phyloP scores from a whole-genome alignment of 108 stramenopile genomes.

The Skeletonema costatum region DNA sequence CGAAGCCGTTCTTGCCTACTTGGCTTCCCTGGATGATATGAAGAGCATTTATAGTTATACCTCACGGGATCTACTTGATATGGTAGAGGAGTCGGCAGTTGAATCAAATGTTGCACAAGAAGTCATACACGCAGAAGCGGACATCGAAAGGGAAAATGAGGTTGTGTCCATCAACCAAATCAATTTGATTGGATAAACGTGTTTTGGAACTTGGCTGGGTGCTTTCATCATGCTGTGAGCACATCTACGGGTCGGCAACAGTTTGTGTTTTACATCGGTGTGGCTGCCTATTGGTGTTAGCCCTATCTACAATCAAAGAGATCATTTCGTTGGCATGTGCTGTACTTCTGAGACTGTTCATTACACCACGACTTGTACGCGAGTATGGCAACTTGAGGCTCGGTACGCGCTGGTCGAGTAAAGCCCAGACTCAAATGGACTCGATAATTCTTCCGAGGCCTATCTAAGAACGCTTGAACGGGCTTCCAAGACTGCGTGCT shows the following conservation, averaged over 20 bases:
- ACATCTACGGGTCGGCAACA: slow-evolving; percentile 42
- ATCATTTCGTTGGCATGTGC: slow-evolving; percentile 29
- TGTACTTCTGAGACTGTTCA: slow-evolving; percentile 35
- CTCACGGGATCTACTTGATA: slow-evolving; percentile 32
- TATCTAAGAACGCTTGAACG: slow-evolving; percentile 32
- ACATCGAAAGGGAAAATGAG: slow-evolving; percentile 55
- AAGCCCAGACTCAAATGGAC: not conserved
- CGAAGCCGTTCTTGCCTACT: slow-evolving; percentile 22
- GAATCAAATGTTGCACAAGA: slow-evolving; percentile 41
- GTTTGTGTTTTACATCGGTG: slow-evolving; percentile 40
- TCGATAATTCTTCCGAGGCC: slow-evolving; percentile 32
- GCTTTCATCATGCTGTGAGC: slow-evolving; percentile 35
- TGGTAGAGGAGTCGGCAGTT: slow-evolving; percentile 33
- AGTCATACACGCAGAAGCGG: slow-evolving; percentile 48
- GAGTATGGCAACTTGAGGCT: slow-evolving; percentile 43
- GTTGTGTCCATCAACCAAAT: slow-evolving; percentile 36
- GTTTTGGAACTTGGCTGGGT: slow-evolving; percentile 40
- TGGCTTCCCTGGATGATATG: slow-evolving; percentile 16
- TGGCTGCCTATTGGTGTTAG: slow-evolving; percentile 38
- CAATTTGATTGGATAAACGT: no score
- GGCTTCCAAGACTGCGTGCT: slow-evolving; percentile 38
- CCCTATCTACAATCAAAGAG: slow-evolving; percentile 39
- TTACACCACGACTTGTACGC: slow-evolving; percentile 54
- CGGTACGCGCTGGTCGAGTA: not conserved
- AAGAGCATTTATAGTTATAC: slow-evolving; percentile 27